These are phyloP conservation scores for Xerocomus spinulosus DNA, from an alignment of 768 basidiomycete genomes.

Conservation along the genomic window DNA sequence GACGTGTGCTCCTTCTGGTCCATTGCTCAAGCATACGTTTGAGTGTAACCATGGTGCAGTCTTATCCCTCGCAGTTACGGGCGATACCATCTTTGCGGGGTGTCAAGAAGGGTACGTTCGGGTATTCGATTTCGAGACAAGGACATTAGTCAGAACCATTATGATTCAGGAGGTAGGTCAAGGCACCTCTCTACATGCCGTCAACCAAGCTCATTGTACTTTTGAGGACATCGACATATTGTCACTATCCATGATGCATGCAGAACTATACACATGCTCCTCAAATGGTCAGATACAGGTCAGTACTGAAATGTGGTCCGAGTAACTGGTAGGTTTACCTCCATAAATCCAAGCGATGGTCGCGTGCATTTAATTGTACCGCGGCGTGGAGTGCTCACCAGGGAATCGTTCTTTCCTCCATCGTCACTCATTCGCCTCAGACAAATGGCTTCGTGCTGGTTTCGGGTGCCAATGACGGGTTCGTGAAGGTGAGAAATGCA, in stretches of 20 bases:
- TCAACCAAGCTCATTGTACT: background rate
- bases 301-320: background rate
- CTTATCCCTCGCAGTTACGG: constrained; percentile 67
- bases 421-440: constrained; percentile 42
- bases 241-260: constrained; percentile 66
- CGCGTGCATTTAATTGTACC: constrained; percentile 78
- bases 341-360: constrained; percentile 56
- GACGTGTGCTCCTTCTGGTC: constrained; percentile 47
- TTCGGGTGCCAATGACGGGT: constrained; percentile 82
- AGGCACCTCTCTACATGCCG: background rate
- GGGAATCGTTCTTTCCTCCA: constrained; percentile 79
- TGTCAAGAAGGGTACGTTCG: constrained; percentile 93
- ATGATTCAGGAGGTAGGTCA: constrained; percentile 71
- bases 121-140: constrained; percentile 87
- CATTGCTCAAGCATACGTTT: constrained; percentile 58
- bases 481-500: constrained; percentile 61
- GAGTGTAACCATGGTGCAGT: constrained; percentile 75
- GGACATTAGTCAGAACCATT: constrained; percentile 79
- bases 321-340: background rate
- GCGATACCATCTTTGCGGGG: constrained; percentile 85
- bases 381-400: constrained; percentile 79
- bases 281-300: constrained; percentile 72
- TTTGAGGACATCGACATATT: constrained; percentile 73
- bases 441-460: constrained; percentile 39
- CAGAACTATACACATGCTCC: constrained; percentile 61